These are phyloP conservation scores for Triticum monococcum DNA, from an alignment of 176 grass and related monocot genomes.

Conservation along the genomic window DNA sequence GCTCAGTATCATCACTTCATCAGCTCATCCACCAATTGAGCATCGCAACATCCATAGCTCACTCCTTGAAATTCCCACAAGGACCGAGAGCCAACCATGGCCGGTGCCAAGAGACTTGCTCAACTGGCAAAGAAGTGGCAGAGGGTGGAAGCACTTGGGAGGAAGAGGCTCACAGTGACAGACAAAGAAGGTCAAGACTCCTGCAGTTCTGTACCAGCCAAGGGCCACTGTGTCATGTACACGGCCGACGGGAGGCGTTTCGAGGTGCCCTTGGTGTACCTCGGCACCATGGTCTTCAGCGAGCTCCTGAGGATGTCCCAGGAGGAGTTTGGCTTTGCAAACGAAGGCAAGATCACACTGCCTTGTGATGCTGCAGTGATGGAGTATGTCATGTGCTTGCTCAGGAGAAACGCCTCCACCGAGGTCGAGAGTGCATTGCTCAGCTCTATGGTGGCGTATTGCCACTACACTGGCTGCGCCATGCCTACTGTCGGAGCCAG, in stretches of 20 bases:
- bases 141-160: not conserved
- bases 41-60: not conserved
- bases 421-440: constrained; percentile 44
- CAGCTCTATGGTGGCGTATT: constrained; percentile 24
- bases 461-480: not conserved
- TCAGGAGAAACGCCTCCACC: no score
- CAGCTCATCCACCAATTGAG: not conserved
- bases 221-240: no score
- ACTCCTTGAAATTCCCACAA: not conserved
- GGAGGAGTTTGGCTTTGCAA: no score
- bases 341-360: no score
- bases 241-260: no score
- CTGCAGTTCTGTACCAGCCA: no score
- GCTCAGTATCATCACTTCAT: not conserved
- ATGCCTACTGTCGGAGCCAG: not conserved
- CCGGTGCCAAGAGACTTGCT: constrained; percentile 19
- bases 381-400: no score
- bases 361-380: no score
- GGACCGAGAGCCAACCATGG: not conserved
- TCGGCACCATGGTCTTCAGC: no score
- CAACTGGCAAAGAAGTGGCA: constrained; percentile 33
- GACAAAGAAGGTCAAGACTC: not conserved
- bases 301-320: no score
- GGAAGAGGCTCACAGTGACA: constrained; percentile 4
- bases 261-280: no score